These are phyloP conservation scores for Typha latifolia DNA, from an alignment of 176 grass and related monocot genomes.

Conservation along the genomic window DNA sequence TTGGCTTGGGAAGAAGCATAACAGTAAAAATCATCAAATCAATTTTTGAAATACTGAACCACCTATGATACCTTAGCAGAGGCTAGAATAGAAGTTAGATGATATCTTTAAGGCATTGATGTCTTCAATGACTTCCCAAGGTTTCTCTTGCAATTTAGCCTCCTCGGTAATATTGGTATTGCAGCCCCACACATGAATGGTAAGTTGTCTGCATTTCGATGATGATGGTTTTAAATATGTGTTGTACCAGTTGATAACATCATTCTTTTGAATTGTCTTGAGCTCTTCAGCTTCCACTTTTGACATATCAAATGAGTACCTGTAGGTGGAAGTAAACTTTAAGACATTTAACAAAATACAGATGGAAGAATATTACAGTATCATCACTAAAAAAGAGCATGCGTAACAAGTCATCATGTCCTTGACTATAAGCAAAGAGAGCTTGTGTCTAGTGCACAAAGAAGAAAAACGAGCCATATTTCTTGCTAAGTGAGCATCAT, in stretches of 20 bases:
- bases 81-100: constrained; percentile 67
- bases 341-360: background rate
- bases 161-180: constrained; percentile 45
- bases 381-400: background rate
- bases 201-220: constrained; percentile 49
- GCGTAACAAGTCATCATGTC: background rate
- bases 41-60: background rate
- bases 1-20: background rate
- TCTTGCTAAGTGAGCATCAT: too few species aligned
- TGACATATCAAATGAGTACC: constrained; percentile 76
- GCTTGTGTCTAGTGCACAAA: background rate
- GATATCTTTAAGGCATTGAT: constrained; percentile 52
- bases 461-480: too few species aligned
- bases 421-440: background rate
- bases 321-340: constrained; percentile 2
- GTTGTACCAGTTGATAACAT: constrained; percentile 71
- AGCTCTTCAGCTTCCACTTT: constrained; percentile 92
- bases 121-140: constrained; percentile 57
- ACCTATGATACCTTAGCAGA: constrained; percentile 28
- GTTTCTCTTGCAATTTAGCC: constrained; percentile 45
- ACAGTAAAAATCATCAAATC: background rate
- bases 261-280: constrained; percentile 62
- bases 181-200: constrained; percentile 79
- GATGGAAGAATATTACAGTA: constrained; percentile 7
- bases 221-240: constrained; percentile 58